phyloP scores from a whole-genome alignment of 108 stramenopile species.

The Cylindrotheca fusiformis region DNA sequence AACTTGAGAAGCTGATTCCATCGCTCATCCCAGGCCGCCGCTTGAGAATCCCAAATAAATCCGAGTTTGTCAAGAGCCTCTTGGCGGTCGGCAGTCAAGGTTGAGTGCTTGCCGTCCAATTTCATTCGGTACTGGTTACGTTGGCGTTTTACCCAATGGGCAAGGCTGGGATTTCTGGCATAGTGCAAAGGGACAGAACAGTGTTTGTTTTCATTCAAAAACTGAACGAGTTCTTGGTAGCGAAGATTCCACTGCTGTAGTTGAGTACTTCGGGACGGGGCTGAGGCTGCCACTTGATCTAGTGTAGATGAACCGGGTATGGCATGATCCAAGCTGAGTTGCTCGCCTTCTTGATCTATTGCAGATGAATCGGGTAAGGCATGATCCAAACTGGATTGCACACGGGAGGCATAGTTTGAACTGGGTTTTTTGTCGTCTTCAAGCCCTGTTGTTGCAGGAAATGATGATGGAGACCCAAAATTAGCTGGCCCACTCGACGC shows the following conservation, averaged over 20 bases:
- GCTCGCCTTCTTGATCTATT: neutral
- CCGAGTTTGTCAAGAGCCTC: neutral
- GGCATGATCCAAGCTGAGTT: too few relatives aligned
- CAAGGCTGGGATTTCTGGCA: slow-evolving; percentile 4
- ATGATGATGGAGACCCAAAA: too few relatives aligned
- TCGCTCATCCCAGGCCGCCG: slow-evolving; percentile 1
- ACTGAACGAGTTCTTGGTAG: slow-evolving; percentile 4
- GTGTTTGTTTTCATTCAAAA: slow-evolving; percentile 6
- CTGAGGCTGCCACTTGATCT: neutral
- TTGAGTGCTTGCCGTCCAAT: slow-evolving; percentile 2
- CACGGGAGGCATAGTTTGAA: too few relatives aligned
- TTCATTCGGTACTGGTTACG: slow-evolving; percentile 34
- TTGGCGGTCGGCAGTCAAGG: slow-evolving; percentile 1
- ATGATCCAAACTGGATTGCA: too few relatives aligned
- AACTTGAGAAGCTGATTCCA: slow-evolving; percentile 12
- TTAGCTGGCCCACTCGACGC: too few relatives aligned
- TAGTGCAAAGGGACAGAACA: slow-evolving; percentile 12
- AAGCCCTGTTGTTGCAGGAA: too few relatives aligned
- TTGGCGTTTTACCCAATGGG: slow-evolving; percentile 31
- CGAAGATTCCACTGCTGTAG: slow-evolving; percentile 15
- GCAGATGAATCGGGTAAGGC: too few relatives aligned
- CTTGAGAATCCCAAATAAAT: slow-evolving; percentile 5
- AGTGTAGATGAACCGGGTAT: too few relatives aligned
- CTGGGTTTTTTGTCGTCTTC: too few relatives aligned
- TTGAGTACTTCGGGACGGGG: neutral